Evolutionary conservation across 805 yeast species (phyloP).

Genomic region (Wickerhamiella parazyma): DNA sequence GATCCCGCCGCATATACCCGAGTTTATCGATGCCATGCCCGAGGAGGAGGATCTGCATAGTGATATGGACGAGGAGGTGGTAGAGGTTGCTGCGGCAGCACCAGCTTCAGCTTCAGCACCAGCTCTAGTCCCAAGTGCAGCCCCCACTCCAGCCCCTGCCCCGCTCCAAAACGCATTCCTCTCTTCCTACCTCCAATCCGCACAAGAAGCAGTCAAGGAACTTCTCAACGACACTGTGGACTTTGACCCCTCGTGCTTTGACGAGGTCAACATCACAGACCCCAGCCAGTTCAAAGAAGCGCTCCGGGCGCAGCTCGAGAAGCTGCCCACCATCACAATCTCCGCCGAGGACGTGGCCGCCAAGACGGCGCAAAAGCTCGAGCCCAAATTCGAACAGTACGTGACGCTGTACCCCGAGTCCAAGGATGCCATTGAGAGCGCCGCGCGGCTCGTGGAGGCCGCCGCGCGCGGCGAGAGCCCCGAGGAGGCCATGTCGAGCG

Average conservation of each 20-base stretch:
- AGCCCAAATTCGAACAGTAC: conserved; percentile 4
- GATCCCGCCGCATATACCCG: not conserved
- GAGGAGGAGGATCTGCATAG: not conserved
- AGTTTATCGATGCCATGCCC: conserved; percentile 6
- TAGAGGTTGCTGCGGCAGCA: not conserved
- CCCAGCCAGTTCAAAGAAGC: conserved; percentile 4
- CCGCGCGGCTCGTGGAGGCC: conserved; percentile 9
- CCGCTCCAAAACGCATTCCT: not conserved
- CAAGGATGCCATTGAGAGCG: conserved; percentile 7
- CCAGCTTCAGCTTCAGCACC: not conserved
- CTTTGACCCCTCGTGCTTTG: conserved; percentile 1
- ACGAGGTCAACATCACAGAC: not conserved
- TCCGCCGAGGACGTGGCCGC: conserved; percentile 2
- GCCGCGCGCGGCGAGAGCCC: conserved; percentile 6
- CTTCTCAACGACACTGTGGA: not conserved
- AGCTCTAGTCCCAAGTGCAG: not conserved
- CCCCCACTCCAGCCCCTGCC: not conserved
- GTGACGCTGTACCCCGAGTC: conserved; percentile 5
- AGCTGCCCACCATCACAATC: conserved; percentile 1
- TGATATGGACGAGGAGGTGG: not conserved
- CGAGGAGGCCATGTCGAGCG: conserved; percentile 5
- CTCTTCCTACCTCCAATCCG: not conserved
- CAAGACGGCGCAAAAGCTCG: conserved; percentile 4
- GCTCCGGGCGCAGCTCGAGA: not conserved
- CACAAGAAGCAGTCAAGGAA: not conserved